A percentile compares a stretch with the other conserved stretches of the same genome.
phyloP scores from a whole-genome alignment of 192 early-diverging fungal species.

The Lobosporangium transversale region DNA sequence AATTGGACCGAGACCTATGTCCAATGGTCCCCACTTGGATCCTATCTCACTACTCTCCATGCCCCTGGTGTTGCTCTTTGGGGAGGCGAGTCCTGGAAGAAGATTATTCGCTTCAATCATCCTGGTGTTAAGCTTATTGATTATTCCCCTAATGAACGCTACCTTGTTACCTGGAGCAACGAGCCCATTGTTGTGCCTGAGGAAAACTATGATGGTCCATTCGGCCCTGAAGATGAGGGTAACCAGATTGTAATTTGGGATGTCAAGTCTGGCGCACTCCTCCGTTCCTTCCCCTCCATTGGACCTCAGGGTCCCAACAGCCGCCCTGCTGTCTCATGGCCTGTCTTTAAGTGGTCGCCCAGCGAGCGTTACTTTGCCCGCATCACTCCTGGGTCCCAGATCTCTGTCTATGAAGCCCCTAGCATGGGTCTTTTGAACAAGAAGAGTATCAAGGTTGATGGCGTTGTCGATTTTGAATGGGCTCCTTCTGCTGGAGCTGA shows the following conservation, averaged over 20 bases:
- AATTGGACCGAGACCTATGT: conserved; percentile 97
- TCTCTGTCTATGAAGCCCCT: conserved; percentile 94
- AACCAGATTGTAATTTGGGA: conserved; percentile 92
- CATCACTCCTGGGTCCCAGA: conserved; percentile 74
- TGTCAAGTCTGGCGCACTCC: conserved; percentile 79
- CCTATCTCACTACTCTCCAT: conserved; percentile 95
- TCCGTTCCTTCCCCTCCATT: conserved; percentile 86
- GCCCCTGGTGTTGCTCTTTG: conserved; percentile 93
- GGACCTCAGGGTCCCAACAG: conserved; percentile 46
- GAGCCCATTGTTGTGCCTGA: conserved; percentile 83
- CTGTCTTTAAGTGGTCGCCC: conserved; percentile 96
- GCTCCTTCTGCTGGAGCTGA: conserved; percentile 59
- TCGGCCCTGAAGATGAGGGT: conserved; percentile 74
- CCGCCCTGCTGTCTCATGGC: conserved; percentile 81
- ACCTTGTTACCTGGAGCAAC: conserved; percentile 89
- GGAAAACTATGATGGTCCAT: conserved; percentile 76
- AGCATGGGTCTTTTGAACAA: conserved; percentile 93
- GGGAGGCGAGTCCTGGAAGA: conserved; percentile 93
- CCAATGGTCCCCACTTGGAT: conserved; percentile 94
- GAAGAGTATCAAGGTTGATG: conserved; percentile 89
- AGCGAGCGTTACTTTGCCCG: conserved; percentile 96
- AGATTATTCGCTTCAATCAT: conserved; percentile 92
- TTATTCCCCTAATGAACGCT: conserved; percentile 95
- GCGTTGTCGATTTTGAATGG: conserved; percentile 84
- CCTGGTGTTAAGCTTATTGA: conserved; percentile 90